phyloP scores from a whole-genome alignment of 495 filamentous ascomycete species.

The Parathielavia appendiculata region DNA sequence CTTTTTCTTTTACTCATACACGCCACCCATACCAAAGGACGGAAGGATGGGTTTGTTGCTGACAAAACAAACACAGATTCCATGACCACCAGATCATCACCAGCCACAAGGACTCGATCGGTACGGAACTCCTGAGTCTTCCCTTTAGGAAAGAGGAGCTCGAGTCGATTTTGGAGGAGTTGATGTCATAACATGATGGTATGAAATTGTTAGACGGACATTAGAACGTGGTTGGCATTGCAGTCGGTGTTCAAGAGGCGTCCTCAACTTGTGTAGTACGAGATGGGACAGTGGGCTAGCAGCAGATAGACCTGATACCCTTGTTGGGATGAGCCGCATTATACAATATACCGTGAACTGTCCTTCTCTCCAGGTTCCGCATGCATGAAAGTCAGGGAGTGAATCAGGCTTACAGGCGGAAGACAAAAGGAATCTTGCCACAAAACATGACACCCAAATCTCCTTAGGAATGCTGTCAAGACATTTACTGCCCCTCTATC shows the following conservation, averaged over 20 bases:
- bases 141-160: slow-evolving; percentile 86
- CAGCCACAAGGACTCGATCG: slow-evolving; percentile 74
- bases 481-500: too few relatives aligned
- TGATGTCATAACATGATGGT: slow-evolving; percentile 46
- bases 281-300: neutral
- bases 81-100: slow-evolving; percentile 97
- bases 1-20: neutral
- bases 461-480: too few relatives aligned
- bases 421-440: too few relatives aligned
- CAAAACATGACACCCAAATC: too few relatives aligned
- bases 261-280: too few relatives aligned
- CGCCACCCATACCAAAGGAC: neutral
- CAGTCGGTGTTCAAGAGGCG: neutral
- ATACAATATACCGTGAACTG: too few relatives aligned
- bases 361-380: too few relatives aligned
- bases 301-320: neutral
- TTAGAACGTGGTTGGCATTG: neutral
- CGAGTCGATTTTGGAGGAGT: slow-evolving; percentile 81
- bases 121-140: slow-evolving; percentile 77
- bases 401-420: too few relatives aligned
- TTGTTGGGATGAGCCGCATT: too few relatives aligned
- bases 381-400: too few relatives aligned
- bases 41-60: slow-evolving; percentile 14
- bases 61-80: slow-evolving; percentile 50
- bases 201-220: neutral